These are phyloP conservation scores for Linderniella brevidens DNA, from an alignment of 257 asterid species.

Conservation along the genomic window DNA sequence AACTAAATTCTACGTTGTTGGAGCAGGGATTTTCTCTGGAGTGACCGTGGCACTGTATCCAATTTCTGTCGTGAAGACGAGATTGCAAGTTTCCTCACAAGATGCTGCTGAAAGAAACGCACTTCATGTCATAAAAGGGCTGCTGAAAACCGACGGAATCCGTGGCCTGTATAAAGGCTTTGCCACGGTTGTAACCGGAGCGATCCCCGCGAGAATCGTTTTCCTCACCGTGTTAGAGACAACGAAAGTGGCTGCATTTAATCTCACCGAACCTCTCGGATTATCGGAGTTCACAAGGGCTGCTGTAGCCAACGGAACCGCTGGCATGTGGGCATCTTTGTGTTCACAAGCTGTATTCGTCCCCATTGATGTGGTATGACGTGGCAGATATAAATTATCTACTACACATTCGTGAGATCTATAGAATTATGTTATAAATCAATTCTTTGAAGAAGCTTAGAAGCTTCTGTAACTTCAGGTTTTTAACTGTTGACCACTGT, in stretches of 20 bases:
- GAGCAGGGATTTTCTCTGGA: constrained; percentile 79
- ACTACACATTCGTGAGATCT: not conserved
- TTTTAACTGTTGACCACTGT: not conserved
- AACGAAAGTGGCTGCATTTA: constrained; percentile 49
- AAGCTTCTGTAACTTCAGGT: too few relatives aligned
- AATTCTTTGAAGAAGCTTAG: too few relatives aligned
- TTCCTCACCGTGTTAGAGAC: constrained; percentile 78
- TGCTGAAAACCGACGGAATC: constrained; percentile 48
- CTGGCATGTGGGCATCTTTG: constrained; percentile 70
- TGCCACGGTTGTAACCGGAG: constrained; percentile 65
- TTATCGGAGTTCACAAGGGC: constrained; percentile 62
- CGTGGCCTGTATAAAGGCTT: constrained; percentile 77
- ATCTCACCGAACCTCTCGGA: constrained; percentile 41
- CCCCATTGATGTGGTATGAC: constrained; percentile 77
- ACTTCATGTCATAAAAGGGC: constrained; percentile 45
- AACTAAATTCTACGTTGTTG: constrained; percentile 49
- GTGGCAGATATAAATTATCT: too few relatives aligned
- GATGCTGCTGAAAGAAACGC: constrained; percentile 48
- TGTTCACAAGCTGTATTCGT: constrained; percentile 76
- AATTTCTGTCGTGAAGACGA: constrained; percentile 67
- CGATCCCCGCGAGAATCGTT: constrained; percentile 65
- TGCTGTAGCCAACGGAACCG: constrained; percentile 65
- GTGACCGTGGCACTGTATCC: constrained; percentile 75
- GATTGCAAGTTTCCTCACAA: constrained; percentile 56
- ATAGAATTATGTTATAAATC: too few relatives aligned